Conservation (phyloP, 805 yeast species). For the Ogataea nitratoaversa region DNA sequence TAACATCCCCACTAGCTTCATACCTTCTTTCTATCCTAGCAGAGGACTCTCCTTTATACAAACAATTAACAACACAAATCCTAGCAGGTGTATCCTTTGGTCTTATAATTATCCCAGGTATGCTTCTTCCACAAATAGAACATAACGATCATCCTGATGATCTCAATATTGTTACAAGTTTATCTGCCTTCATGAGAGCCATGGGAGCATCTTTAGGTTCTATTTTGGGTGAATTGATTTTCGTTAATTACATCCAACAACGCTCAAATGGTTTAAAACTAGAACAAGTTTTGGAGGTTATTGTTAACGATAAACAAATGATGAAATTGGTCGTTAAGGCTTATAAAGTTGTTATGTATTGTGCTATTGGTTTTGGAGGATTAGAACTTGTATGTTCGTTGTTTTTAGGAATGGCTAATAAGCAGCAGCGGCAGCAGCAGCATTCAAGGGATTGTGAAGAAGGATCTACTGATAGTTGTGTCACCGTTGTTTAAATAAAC, state of each 20-base stretch:
- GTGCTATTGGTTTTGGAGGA: conserved; percentile 17
- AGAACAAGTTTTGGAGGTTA: conserved; percentile 3
- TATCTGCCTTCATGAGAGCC: conserved; percentile 41
- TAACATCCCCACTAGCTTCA: conserved; percentile 40
- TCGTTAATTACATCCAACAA: conserved; percentile 16
- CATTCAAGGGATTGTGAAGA: no score
- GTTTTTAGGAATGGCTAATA: conserved; percentile 6
- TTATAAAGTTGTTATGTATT: conserved; percentile 16
- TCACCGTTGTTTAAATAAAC: no score
- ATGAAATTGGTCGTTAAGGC: conserved; percentile 12
- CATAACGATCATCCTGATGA: conserved; percentile 43
- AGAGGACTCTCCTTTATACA: conserved; percentile 33
- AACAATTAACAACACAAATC: conserved; percentile 43
- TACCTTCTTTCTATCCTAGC: conserved; percentile 42
- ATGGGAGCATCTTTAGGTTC: conserved; percentile 48
- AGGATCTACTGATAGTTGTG: no score
- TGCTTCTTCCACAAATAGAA: conserved; percentile 41
- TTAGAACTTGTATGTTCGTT: conserved; percentile 11
- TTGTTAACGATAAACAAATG: neutral
- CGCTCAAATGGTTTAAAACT: conserved; percentile 1
- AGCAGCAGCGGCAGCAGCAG: no score
- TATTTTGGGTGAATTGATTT: conserved; percentile 38
- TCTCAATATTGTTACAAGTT: conserved; percentile 44
- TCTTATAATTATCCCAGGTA: conserved; percentile 39
- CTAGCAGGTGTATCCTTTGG: conserved; percentile 47